A percentile compares a stretch with the other conserved stretches of the same genome.
phyloP scores from a whole-genome alignment of 768 basidiomycete genomes.

The Gyrodon lividus region DNA sequence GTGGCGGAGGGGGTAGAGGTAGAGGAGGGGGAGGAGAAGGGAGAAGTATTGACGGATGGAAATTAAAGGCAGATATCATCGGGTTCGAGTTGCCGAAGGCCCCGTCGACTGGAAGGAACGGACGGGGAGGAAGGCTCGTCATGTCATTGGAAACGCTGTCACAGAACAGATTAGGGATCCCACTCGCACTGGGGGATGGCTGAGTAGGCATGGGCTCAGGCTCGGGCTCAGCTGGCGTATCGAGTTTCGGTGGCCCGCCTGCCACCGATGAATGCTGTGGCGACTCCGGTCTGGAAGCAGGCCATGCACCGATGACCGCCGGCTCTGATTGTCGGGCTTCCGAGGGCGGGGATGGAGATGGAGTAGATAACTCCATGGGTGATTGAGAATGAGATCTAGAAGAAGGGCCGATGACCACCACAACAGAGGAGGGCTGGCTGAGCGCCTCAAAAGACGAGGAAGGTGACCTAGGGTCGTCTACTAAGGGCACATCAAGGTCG shows the following conservation, averaged over 20 bases:
- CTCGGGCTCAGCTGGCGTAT: constrained; percentile 5
- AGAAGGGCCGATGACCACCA: constrained; percentile 15
- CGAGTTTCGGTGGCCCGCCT: constrained; percentile 10
- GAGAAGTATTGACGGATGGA: constrained; percentile 13
- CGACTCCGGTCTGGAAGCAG: constrained; percentile 37
- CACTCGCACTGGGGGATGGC: constrained; percentile 9
- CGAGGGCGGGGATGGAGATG: constrained; percentile 29
- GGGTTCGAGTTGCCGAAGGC: constrained; percentile 21
- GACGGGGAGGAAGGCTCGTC: constrained; percentile 18
- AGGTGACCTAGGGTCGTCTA: constrained; percentile 11
- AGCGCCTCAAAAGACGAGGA: background rate
- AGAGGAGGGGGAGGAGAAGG: constrained; percentile 8
- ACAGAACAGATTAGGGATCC: constrained; percentile 13
- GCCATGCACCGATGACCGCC: constrained; percentile 44
- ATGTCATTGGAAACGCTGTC: constrained; percentile 10
- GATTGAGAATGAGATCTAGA: constrained; percentile 41
- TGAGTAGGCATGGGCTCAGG: constrained; percentile 6
- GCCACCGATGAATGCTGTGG: constrained; percentile 19
- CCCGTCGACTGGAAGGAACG: constrained; percentile 17
- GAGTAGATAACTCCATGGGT: constrained; percentile 48
- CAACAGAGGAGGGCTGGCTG: constrained; percentile 17
- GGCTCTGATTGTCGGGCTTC: constrained; percentile 34
- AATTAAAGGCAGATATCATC: constrained; percentile 17
- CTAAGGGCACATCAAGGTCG: constrained; percentile 9
- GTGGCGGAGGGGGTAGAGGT: constrained; percentile 8